Conservation (phyloP, 2,329 filamentous ascomycete genomes). For the Curvularia hawaiiensis region DNA sequence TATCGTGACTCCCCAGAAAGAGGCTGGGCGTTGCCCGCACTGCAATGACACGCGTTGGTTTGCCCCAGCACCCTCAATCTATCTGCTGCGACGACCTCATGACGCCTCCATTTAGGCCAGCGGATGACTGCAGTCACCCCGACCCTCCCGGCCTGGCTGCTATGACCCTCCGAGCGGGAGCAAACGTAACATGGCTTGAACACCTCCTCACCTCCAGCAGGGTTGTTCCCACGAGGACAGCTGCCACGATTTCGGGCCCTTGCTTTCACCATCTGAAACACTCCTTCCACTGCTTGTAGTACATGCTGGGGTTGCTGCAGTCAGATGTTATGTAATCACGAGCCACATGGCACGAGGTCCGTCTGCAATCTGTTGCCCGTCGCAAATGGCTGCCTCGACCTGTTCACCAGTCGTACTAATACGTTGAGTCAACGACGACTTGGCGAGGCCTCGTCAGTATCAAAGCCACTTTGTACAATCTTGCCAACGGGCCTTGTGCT, state of each 20-base stretch:
- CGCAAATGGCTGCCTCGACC: not conserved
- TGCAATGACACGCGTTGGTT: constrained; percentile 19
- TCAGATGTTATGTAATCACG: constrained; percentile 7
- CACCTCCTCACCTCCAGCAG: constrained; percentile 5
- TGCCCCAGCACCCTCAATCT: constrained; percentile 10
- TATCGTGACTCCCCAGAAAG: constrained; percentile 36
- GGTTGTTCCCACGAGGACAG: constrained; percentile 22
- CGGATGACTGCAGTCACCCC: constrained; percentile 12
- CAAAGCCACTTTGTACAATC: constrained; percentile 28
- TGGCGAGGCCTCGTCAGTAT: constrained; percentile 1
- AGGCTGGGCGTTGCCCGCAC: constrained; percentile 22
- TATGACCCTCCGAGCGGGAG: constrained; percentile 5
- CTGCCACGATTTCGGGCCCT: constrained; percentile 37
- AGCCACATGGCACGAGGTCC: not conserved
- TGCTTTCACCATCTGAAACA: constrained; percentile 37
- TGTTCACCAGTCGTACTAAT: not conserved
- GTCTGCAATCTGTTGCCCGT: not conserved
- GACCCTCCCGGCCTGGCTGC: constrained; percentile 3
- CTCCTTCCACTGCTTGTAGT: constrained; percentile 19
- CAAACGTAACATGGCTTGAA: constrained; percentile 15
- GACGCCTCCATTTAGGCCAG: constrained; percentile 14
- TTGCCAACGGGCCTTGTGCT: constrained; percentile 24
- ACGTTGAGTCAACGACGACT: not conserved
- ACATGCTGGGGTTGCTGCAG: constrained; percentile 11
- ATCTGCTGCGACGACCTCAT: constrained; percentile 10